Evolutionary conservation across 352 stramenopile species (phyloP), one percentile per base, ranked within the genome.

Genomic region (Phytophthora gonapodyides): DNA sequence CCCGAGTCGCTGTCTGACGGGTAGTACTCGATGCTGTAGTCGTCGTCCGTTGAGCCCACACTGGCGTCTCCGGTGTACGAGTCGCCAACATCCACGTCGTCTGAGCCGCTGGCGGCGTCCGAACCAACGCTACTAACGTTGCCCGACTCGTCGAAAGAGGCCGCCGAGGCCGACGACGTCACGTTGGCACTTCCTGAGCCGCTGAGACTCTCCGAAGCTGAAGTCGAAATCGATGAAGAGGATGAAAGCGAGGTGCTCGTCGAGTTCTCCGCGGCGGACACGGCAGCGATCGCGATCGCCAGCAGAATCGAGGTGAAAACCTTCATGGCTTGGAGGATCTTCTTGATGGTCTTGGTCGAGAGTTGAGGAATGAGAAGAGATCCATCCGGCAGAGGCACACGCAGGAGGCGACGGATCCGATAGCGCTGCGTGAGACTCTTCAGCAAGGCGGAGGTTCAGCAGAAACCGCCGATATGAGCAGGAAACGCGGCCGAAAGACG

Each of bases 301-400:
- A 76, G 33, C 31, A 80, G 33, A 30, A 77, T 51, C 16, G 68
- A 48, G 15, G 65, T 64, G 33, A 70, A 37, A 54, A 77, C 64
- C 53, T 77, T 80, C 72, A 80, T 80, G 27, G 24, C 34, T 57
- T 62, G 11, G 31, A 24, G 33, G 27, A 31, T 31, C 27, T 50
- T n/a, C 21, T 50, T 16, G 24, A 36, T 27, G 5, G 12, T 52
- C 15, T 31, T 50, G 44, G 21, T 46, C 17, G 65, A 35, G 47
- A 63, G 21, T 71, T 71, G 56, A 55, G 56, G 37, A 74, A 64
- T 74, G 67, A 53, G 1, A 31, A 31, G 27, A 31, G 27, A 31
- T 31, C 24, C 24, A 30, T 30, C 27, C 6, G 27, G 27, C 27
- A 31, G 27, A 31, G 27, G 6, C 27, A 8, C 27, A 31, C 27